These are phyloP conservation scores for Amanita molliuscula DNA, from an alignment of 768 basidiomycete species.

Conservation along the genomic window DNA sequence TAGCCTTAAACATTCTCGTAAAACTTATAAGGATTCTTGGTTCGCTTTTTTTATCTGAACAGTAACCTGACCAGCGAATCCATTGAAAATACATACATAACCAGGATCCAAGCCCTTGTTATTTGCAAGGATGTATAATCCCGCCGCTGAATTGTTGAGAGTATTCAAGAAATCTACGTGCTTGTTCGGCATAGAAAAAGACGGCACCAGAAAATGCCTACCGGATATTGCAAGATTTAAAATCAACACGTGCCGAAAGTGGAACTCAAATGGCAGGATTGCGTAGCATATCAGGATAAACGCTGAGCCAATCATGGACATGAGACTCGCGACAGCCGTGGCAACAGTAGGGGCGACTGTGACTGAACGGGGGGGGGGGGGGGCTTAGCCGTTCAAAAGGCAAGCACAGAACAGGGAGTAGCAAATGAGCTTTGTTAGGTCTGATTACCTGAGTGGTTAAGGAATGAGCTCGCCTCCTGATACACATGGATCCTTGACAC, in stretches of 20 bases:
- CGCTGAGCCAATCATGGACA: slow-evolving; percentile 6
- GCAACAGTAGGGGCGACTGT: background rate
- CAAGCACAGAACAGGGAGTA: background rate
- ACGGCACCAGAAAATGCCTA: background rate
- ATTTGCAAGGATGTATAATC: slow-evolving; percentile 5
- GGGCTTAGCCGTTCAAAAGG: background rate
- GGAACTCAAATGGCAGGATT: slow-evolving; percentile 5
- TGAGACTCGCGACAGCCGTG: slow-evolving; percentile 5
- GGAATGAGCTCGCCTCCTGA: no score
- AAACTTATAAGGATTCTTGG: background rate
- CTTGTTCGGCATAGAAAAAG: background rate
- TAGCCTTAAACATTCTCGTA: slow-evolving; percentile 2
- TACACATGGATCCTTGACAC: no score
- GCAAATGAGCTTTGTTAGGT: background rate
- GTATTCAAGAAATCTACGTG: slow-evolving; percentile 8
- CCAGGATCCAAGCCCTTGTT: background rate
- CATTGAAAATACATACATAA: slow-evolving; percentile 7
- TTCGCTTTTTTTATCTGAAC: slow-evolving; percentile 4
- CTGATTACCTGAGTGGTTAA: no score
- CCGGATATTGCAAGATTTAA: slow-evolving; percentile 9
- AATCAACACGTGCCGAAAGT: slow-evolving; percentile 10
- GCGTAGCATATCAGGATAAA: slow-evolving; percentile 9
- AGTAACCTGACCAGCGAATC: slow-evolving; percentile 8
- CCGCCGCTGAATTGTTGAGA: slow-evolving; percentile 5
- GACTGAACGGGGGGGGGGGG: background rate